Conservation (phyloP, 75 land plant genomes). For the Isoetes taiwanensis region DNA sequence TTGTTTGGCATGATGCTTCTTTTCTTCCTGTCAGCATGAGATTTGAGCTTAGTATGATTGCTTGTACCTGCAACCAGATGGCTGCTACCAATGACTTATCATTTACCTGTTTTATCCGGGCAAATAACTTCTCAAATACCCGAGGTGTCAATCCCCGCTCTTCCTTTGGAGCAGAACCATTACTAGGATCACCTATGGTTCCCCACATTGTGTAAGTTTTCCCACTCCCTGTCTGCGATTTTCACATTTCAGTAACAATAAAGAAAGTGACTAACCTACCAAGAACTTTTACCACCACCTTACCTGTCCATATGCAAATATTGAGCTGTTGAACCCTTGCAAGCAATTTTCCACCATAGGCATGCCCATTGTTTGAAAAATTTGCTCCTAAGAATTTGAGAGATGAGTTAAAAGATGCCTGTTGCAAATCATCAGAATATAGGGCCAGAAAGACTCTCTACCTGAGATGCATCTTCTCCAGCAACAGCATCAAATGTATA, state of each 20-base stretch:
- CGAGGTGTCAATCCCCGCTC: slow-evolving; percentile 5
- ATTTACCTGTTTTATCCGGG: neutral
- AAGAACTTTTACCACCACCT: neutral
- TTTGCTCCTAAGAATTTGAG: slow-evolving; percentile 33
- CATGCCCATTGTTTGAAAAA: slow-evolving; percentile 57
- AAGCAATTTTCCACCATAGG: slow-evolving; percentile 78
- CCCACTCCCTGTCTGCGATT: slow-evolving; percentile 35
- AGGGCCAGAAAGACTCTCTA: neutral
- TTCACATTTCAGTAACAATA: neutral
- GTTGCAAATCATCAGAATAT: neutral
- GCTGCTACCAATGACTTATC: neutral
- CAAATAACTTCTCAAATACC: slow-evolving; percentile 7
- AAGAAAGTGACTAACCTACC: neutral
- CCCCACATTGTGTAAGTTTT: slow-evolving; percentile 26
- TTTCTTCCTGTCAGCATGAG: neutral
- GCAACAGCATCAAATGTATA: slow-evolving; percentile 67
- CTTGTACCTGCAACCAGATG: neutral
- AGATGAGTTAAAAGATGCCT: neutral
- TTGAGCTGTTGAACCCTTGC: slow-evolving; percentile 69
- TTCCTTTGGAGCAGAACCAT: neutral
- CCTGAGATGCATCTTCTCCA: slow-evolving; percentile 48
- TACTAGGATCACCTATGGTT: slow-evolving; percentile 14
- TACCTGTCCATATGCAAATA: slow-evolving; percentile 92
- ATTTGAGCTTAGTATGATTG: neutral
- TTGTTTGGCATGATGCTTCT: neutral